Evolutionary conservation across 129 eudicot species (phyloP).

Genomic region (Calendula officinalis): DNA sequence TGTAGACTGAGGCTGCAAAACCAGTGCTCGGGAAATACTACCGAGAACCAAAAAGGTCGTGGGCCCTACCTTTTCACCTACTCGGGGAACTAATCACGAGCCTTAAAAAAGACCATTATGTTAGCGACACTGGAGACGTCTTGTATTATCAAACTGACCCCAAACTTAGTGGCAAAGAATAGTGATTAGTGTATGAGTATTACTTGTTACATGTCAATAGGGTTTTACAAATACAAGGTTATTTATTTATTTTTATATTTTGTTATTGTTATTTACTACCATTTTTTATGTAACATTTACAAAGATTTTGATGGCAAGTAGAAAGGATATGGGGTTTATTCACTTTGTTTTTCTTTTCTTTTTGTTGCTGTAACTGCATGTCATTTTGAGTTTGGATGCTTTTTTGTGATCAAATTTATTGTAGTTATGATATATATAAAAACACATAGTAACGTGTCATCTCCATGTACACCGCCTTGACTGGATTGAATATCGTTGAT

Average conservation of each 20-base stretch:
- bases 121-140: slow-evolving; percentile 55
- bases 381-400: too few species aligned
- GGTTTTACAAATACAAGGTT: slow-evolving; percentile 13
- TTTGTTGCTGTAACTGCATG: too few species aligned
- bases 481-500: too few species aligned
- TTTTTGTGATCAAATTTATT: too few species aligned
- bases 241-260: slow-evolving; percentile 4
- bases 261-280: not conserved
- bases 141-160: slow-evolving; percentile 58
- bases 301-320: slow-evolving; percentile 3
- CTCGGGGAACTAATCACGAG: slow-evolving; percentile 38
- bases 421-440: too few species aligned
- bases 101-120: slow-evolving; percentile 56
- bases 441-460: too few species aligned
- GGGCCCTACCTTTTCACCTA: slow-evolving; percentile 53
- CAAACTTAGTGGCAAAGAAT: slow-evolving; percentile 24
- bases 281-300: slow-evolving; percentile 20
- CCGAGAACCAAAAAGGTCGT: slow-evolving; percentile 56
- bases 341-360: too few species aligned
- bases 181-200: slow-evolving; percentile 2
- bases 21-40: slow-evolving; percentile 64
- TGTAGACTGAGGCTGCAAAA: slow-evolving; percentile 61
- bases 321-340: not conserved
- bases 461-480: too few species aligned
- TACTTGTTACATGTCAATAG: slow-evolving; percentile 6